These are phyloP conservation scores for Zygosaccharomyces kombuchaensis DNA, from an alignment of 805 yeast genomes.

Conservation along the genomic window DNA sequence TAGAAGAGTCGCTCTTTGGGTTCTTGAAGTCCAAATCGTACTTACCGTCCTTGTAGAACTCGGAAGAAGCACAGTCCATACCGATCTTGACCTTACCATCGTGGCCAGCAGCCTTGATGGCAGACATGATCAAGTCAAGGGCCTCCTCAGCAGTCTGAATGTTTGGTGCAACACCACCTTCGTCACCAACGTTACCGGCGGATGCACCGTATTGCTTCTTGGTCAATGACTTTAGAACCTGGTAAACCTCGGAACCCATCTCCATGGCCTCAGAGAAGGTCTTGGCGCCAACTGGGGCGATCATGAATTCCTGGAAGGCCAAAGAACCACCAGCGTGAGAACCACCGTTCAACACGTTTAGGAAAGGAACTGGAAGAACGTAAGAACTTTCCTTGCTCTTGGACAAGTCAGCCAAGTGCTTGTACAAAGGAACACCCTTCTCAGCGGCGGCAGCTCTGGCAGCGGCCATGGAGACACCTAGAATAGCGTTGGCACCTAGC, in stretches of 20 bases:
- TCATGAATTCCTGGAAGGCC: slow-evolving; percentile 99
- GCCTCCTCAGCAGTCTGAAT: slow-evolving; percentile 95
- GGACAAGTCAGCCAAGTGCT: slow-evolving; percentile 80
- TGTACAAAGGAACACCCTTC: slow-evolving; percentile 88
- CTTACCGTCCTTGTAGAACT: slow-evolving; percentile 94
- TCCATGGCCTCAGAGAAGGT: slow-evolving; percentile 93
- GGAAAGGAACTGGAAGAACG: slow-evolving; percentile 98
- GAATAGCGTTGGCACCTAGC: slow-evolving; percentile 97
- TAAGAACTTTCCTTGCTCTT: slow-evolving; percentile 68
- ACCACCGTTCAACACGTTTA: slow-evolving; percentile 99
- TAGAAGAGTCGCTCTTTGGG: slow-evolving; percentile 84
- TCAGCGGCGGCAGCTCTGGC: slow-evolving; percentile 99
- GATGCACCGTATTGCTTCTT: slow-evolving; percentile 95
- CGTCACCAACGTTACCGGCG: slow-evolving; percentile 99
- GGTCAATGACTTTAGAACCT: slow-evolving; percentile 86
- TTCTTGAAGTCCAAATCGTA: slow-evolving; percentile 99
- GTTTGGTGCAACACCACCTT: slow-evolving; percentile 99
- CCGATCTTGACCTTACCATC: slow-evolving; percentile 89
- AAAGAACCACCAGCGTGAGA: slow-evolving; percentile 99
- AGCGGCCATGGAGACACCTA: slow-evolving; percentile 96
- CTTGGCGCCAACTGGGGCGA: slow-evolving; percentile 90
- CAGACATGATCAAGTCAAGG: slow-evolving; percentile 82
- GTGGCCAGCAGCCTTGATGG: slow-evolving; percentile 94
- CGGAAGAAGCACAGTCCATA: slow-evolving; percentile 95
- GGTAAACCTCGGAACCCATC: slow-evolving; percentile 98